Conservation (phyloP, 192 early-diverging fungal genomes). For the Chytriomyces hyalinus region DNA sequence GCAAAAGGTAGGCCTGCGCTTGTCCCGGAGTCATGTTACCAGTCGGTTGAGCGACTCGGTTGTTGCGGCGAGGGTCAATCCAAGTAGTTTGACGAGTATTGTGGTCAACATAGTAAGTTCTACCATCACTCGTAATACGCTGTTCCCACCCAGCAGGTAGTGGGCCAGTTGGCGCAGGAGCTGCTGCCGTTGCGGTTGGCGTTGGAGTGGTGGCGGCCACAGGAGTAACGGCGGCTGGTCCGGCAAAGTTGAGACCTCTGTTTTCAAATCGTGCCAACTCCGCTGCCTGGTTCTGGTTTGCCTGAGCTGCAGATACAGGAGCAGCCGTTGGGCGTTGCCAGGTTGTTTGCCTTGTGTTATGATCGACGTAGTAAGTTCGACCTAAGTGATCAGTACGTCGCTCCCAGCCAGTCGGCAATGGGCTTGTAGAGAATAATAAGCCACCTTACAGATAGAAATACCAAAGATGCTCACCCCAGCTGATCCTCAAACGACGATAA, state of each 20-base stretch:
- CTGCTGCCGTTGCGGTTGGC: constrained; percentile 33
- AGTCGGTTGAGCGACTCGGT: constrained; percentile 53
- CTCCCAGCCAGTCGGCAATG: constrained; percentile 83
- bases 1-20: constrained; percentile 54
- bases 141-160: constrained; percentile 73
- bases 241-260: constrained; percentile 62
- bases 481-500: constrained; percentile 65
- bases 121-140: constrained; percentile 65
- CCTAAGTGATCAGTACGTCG: constrained; percentile 90
- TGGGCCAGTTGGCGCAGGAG: constrained; percentile 65
- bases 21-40: constrained; percentile 58
- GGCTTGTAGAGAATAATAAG: constrained; percentile 26
- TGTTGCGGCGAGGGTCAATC: constrained; percentile 74
- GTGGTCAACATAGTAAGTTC: constrained; percentile 98
- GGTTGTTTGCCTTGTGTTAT: constrained; percentile 94
- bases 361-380: constrained; percentile 97
- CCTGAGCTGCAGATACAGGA: not conserved
- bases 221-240: constrained; percentile 24
- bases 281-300: constrained; percentile 59
- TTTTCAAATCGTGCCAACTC: constrained; percentile 83
- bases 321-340: constrained; percentile 70
- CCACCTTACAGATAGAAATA: not conserved
- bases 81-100: constrained; percentile 97
- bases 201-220: constrained; percentile 33
- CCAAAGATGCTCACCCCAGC: constrained; percentile 36